These are phyloP conservation scores for Peribolospora kevripleyi DNA, from an alignment of 768 basidiomycete species.

Conservation along the genomic window DNA sequence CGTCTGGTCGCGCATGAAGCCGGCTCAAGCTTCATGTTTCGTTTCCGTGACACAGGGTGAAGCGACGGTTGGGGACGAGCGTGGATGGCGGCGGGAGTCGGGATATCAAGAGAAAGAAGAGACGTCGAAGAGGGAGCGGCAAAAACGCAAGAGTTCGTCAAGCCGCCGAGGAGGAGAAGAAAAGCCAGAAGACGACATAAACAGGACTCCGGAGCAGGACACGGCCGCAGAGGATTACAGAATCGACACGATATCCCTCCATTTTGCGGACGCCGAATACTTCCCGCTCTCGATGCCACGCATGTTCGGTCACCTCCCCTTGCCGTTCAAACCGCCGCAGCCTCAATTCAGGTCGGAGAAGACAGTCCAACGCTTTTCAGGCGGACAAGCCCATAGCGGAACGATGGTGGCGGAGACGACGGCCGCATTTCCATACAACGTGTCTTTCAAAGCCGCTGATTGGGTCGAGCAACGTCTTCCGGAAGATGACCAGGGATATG, in stretches of 20 bases:
- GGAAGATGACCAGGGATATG: constrained; percentile 33
- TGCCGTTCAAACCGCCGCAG: constrained; percentile 26
- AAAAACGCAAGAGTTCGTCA: too few species aligned
- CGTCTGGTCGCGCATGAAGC: constrained; percentile 27
- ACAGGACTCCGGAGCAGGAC: too few species aligned
- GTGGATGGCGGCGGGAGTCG: not conserved
- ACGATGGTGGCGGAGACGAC: not conserved
- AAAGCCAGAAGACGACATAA: constrained; percentile 9
- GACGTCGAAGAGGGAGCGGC: constrained; percentile 1
- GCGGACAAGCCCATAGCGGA: too few species aligned
- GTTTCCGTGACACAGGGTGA: not conserved
- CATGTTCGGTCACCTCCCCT: constrained; percentile 44
- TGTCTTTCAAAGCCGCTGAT: constrained; percentile 44
- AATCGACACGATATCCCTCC: not conserved
- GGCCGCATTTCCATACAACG: constrained; percentile 45
- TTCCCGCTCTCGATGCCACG: constrained; percentile 59
- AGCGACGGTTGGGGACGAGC: too few species aligned
- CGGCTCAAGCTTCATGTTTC: not conserved
- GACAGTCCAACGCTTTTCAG: too few species aligned
- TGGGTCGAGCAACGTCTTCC: constrained; percentile 38
- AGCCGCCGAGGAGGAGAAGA: constrained; percentile 11
- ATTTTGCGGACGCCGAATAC: constrained; percentile 23
- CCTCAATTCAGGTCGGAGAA: constrained; percentile 12
- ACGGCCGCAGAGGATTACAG: not conserved
- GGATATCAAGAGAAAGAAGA: not conserved